Evolutionary conservation across 331 rosid genomes (phyloP).

Genomic region (Telfairia occidentalis): DNA sequence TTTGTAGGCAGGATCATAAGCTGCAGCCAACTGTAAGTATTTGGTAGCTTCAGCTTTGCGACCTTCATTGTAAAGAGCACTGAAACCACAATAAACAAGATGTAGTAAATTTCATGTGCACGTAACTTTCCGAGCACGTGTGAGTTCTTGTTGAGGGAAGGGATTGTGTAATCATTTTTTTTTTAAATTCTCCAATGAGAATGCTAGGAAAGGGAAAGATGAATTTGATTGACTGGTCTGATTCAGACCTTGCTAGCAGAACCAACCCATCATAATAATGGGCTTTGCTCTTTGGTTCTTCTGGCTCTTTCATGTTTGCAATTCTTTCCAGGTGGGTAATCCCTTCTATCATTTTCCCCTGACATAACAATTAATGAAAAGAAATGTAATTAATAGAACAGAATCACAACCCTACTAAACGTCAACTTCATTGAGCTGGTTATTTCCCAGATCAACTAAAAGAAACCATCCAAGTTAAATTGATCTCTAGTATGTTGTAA

Average conservation of each 20-base stretch:
- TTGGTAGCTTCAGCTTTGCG: constrained; percentile 66
- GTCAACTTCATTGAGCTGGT: neutral
- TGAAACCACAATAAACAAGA: constrained; percentile 22
- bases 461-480: neutral
- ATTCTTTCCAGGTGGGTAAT: constrained; percentile 62
- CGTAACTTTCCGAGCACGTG: neutral
- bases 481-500: neutral
- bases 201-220: neutral
- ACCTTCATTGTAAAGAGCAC: constrained; percentile 56
- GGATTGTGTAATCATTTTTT: neutral
- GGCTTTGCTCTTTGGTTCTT: constrained; percentile 53
- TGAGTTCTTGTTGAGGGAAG: neutral
- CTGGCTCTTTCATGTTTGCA: constrained; percentile 65
- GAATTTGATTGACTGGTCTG: neutral
- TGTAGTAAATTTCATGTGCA: constrained; percentile 1
- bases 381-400: neutral
- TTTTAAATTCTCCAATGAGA: neutral
- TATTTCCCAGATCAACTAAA: neutral
- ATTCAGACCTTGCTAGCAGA: constrained; percentile 58
- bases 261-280: constrained; percentile 75
- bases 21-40: constrained; percentile 65
- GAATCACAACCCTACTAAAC: neutral
- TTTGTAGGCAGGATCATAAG: constrained; percentile 45
- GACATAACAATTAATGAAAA: constrained; percentile 11
- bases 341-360: constrained; percentile 68